Evolutionary conservation across 208 protist species (phyloP).

Genomic region (Crithidia bombi): DNA sequence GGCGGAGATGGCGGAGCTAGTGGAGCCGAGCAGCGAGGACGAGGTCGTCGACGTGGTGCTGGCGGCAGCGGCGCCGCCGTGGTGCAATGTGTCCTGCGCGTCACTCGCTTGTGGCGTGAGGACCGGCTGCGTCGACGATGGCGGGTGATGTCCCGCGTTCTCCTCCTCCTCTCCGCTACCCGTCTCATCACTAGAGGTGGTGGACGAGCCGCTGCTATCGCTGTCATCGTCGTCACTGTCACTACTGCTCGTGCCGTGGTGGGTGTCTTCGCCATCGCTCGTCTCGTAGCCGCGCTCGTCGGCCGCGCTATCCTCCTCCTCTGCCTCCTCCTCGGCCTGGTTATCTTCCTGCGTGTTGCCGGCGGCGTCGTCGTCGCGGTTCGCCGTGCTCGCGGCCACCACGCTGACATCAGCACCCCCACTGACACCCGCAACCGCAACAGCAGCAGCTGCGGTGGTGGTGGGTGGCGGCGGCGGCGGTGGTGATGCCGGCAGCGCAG

Average conservation of each 20-base stretch:
- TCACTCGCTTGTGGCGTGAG: not conserved
- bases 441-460: too few species aligned
- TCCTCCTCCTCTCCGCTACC: not conserved
- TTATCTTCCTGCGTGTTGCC: too few species aligned
- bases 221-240: not conserved
- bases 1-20: constrained; percentile 7
- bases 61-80: not conserved
- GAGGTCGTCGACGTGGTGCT: constrained; percentile 3
- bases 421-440: not conserved
- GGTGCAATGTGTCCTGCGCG: not conserved
- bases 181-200: not conserved
- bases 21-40: constrained; percentile 10
- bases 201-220: not conserved
- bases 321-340: not conserved
- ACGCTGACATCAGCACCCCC: too few species aligned
- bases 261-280: constrained; percentile 4
- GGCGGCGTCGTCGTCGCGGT: not conserved
- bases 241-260: not conserved
- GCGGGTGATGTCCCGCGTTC: not conserved
- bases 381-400: not conserved
- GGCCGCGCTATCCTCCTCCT: constrained; percentile 4
- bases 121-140: not conserved
- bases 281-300: constrained; percentile 25
- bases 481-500: too few species aligned
- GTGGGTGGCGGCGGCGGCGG: too few species aligned